These are phyloP conservation scores for Epichloe glyceriae DNA, from an alignment of 2,329 filamentous ascomycete genomes.

Conservation along the genomic window DNA sequence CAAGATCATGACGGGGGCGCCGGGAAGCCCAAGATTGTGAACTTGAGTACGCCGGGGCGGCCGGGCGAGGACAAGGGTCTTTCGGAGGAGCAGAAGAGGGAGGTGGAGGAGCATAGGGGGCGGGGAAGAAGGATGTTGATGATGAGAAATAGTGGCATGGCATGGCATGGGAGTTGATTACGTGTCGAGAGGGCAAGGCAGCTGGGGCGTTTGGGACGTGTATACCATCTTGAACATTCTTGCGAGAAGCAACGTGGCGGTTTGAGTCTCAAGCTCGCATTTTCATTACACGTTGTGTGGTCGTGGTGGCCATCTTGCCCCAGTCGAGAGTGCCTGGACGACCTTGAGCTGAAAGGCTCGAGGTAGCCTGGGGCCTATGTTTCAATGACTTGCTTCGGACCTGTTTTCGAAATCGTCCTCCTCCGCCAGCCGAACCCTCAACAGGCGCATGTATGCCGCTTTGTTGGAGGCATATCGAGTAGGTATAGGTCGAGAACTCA, in stretches of 20 bases:
- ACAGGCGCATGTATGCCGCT: too few species aligned
- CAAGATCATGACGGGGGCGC: not conserved
- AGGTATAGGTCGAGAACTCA: too few species aligned
- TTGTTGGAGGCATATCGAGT: too few species aligned
- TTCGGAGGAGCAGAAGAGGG: slow-evolving; percentile 33
- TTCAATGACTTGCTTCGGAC: too few species aligned
- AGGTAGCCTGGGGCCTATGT: too few species aligned
- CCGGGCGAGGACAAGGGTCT: slow-evolving; percentile 17
- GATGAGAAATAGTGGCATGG: slow-evolving; percentile 37
- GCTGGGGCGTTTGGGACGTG: too few species aligned
- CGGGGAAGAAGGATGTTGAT: slow-evolving; percentile 35
- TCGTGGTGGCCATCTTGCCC: not conserved
- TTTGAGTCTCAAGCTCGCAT: not conserved
- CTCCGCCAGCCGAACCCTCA: too few species aligned
- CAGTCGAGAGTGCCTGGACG: not conserved
- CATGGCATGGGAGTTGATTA: too few species aligned
- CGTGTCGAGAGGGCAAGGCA: too few species aligned
- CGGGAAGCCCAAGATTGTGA: slow-evolving; percentile 38
- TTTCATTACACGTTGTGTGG: not conserved
- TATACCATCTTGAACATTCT: too few species aligned
- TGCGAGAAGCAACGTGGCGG: slow-evolving; percentile 12
- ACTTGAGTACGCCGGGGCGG: slow-evolving; percentile 28
- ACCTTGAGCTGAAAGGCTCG: not conserved
- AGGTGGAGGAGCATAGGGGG: slow-evolving; percentile 42
- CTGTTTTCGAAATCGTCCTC: too few species aligned